A percentile compares a stretch with the other conserved stretches of the same genome.
Evolutionary conservation across 495 filamentous ascomycete genomes (phyloP).

Genomic region (Penicillium cataractarum): DNA sequence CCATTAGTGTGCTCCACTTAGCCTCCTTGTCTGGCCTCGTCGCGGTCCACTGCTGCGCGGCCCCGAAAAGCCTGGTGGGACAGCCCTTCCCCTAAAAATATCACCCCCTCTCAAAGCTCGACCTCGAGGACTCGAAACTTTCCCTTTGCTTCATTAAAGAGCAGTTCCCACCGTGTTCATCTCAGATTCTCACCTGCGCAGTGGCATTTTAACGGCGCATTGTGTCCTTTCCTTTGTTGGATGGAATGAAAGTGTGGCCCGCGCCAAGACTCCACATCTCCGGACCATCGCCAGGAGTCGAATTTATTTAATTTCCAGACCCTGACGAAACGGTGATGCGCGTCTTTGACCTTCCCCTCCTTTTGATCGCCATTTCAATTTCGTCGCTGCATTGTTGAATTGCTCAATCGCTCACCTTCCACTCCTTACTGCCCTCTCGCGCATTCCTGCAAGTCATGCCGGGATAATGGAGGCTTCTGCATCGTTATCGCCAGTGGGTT

Average conservation of each 20-base stretch:
- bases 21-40: conserved; percentile 26
- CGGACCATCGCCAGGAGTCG: conserved; percentile 19
- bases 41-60: conserved; percentile 33
- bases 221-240: conserved; percentile 9
- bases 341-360: conserved; percentile 15
- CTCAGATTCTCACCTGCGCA: background rate
- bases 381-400: conserved; percentile 3
- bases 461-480: conserved; percentile 45
- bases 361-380: conserved; percentile 7
- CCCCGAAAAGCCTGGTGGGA: conserved; percentile 24
- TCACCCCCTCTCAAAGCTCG: background rate
- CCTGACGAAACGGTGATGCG: conserved; percentile 26
- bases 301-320: conserved; percentile 28
- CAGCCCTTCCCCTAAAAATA: conserved; percentile 7
- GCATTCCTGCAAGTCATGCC: conserved; percentile 40
- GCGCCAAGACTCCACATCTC: conserved; percentile 31
- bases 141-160: background rate
- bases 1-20: conserved; percentile 32
- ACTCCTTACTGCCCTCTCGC: conserved; percentile 9
- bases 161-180: background rate
- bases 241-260: conserved; percentile 11
- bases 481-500: conserved; percentile 37
- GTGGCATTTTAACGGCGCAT: background rate
- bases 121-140: background rate
- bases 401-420: conserved; percentile 10